These are phyloP conservation scores for Ambrosia artemisiifolia DNA, from an alignment of 129 eudicot species.

Conservation along the genomic window DNA sequence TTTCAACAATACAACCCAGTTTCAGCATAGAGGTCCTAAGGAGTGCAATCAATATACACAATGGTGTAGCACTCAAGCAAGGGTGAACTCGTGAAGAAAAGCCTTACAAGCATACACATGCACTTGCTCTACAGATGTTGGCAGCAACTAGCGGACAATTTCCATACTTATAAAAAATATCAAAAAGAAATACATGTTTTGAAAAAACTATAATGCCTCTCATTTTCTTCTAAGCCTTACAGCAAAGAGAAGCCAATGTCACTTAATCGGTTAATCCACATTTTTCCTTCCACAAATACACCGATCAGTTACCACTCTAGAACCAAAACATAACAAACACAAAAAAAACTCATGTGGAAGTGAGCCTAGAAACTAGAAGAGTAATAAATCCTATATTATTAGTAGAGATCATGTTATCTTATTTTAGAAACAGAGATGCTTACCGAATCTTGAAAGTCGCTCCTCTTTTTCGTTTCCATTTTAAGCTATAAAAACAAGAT, in stretches of 20 bases:
- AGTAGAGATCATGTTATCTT: background rate
- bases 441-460: background rate
- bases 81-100: background rate
- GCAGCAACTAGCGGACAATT: background rate
- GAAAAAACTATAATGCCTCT: background rate
- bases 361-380: background rate
- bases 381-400: background rate
- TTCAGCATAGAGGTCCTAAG: background rate
- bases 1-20: background rate
- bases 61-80: background rate
- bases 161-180: background rate
- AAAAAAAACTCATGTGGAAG: background rate
- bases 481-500: background rate
- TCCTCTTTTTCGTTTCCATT: background rate
- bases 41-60: background rate
- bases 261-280: background rate
- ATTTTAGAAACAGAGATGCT: background rate
- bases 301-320: background rate
- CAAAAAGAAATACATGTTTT: background rate
- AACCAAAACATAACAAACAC: background rate
- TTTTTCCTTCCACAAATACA: background rate
- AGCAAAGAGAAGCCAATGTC: background rate
- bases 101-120: background rate
- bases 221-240: background rate
- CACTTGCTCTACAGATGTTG: background rate